Percentiles rank a stretch among this genome's conserved stretches.
phyloP scores from a whole-genome alignment of 495 filamentous ascomycete species.

The Neurospora sp. region DNA sequence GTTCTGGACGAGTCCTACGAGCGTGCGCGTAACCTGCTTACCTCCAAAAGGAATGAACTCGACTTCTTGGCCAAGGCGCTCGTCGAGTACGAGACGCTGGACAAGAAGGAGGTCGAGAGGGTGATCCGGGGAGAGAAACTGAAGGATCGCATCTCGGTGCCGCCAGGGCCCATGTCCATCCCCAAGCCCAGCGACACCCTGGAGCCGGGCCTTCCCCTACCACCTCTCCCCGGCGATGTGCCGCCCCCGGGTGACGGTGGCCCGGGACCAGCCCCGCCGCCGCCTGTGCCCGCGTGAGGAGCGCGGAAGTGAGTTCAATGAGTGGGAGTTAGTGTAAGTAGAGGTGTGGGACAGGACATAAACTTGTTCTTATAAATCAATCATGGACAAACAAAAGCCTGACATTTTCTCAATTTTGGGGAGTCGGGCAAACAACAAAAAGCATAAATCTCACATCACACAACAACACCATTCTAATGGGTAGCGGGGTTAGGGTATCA shows the following conservation, averaged over 20 bases:
- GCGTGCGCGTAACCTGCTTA: slow-evolving; percentile 64
- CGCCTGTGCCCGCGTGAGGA: slow-evolving; percentile 9
- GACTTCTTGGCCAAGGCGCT: slow-evolving; percentile 80
- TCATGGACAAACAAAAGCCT: background rate
- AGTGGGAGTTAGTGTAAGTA: background rate
- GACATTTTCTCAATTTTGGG: background rate
- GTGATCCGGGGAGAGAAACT: slow-evolving; percentile 79
- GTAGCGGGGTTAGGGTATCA: background rate
- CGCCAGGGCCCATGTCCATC: slow-evolving; percentile 37
- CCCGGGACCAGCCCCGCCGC: slow-evolving; percentile 9
- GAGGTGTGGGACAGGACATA: background rate
- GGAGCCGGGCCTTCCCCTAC: slow-evolving; percentile 14
- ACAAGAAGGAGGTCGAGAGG: slow-evolving; percentile 78
- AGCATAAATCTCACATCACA: background rate
- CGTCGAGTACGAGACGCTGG: slow-evolving; percentile 87
- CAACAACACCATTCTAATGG: background rate
- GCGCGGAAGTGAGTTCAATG: background rate
- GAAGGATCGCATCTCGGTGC: slow-evolving; percentile 37
- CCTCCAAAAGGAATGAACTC: slow-evolving; percentile 64
- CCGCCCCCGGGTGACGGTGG: background rate
- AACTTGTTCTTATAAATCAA: background rate
- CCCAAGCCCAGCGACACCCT: slow-evolving; percentile 24
- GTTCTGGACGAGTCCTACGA: slow-evolving; percentile 71
- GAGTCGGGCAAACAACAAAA: background rate
- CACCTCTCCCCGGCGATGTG: slow-evolving; percentile 5